phyloP scores from a whole-genome alignment of 1,139 yeast species.

The Lodderomyces beijingensis region DNA sequence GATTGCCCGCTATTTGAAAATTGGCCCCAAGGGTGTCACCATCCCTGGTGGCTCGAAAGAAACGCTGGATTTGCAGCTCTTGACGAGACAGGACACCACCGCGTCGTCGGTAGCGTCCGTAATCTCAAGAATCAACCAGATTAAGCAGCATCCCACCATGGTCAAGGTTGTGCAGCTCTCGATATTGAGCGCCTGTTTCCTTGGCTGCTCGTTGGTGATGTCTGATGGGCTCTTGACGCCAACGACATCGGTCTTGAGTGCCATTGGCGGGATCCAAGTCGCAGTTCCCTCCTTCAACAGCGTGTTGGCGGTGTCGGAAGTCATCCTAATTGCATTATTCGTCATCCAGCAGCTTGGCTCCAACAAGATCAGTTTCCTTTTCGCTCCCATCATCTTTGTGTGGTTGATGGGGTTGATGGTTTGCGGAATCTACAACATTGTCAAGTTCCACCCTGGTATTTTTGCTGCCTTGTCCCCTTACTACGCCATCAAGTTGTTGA shows the following conservation, averaged over 20 bases:
- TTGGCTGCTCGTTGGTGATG: constrained; percentile 53
- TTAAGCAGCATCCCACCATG: constrained; percentile 21
- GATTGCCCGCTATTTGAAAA: constrained; percentile 43
- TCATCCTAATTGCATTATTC: constrained; percentile 41
- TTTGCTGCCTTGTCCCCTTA: constrained; percentile 48
- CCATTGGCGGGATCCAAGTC: constrained; percentile 45
- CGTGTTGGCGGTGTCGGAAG: constrained; percentile 48
- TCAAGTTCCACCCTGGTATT: constrained; percentile 37
- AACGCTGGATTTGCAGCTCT: constrained; percentile 30
- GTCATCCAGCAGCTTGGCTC: constrained; percentile 46
- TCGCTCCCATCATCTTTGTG: constrained; percentile 51
- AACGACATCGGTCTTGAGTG: constrained; percentile 55
- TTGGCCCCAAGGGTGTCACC: constrained; percentile 46
- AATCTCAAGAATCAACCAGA: constrained; percentile 12
- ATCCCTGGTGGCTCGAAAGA: constrained; percentile 30
- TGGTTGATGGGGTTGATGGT: constrained; percentile 47
- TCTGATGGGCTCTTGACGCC: constrained; percentile 62
- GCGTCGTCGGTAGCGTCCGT: constrained; percentile 19
- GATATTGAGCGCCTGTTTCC: constrained; percentile 40
- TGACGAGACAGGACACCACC: constrained; percentile 39
- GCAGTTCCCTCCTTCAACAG: constrained; percentile 35
- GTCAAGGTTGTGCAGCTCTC: constrained; percentile 26
- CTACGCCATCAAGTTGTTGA: constrained; percentile 44
- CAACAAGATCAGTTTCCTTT: constrained; percentile 33
- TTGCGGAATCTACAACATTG: constrained; percentile 46